phyloP scores from a whole-genome alignment of 192 early-diverging fungal genomes.

The Lobosporangium transversale region DNA sequence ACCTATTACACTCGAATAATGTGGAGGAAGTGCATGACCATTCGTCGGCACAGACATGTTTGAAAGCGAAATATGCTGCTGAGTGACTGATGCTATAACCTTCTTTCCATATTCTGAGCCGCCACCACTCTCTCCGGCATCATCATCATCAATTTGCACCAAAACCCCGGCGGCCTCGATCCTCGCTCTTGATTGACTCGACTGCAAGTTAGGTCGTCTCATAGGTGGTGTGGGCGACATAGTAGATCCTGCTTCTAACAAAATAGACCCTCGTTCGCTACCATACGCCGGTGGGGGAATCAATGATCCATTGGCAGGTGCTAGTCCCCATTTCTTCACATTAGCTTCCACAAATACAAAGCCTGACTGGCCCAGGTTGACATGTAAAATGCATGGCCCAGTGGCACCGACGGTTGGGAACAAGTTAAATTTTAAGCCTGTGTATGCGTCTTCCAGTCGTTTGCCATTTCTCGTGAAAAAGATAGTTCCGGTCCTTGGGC shows the following conservation, averaged over 20 bases:
- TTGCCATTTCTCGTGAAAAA: slow-evolving; percentile 85
- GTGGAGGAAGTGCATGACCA: slow-evolving; percentile 15
- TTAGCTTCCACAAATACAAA: slow-evolving; percentile 90
- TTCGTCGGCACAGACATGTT: slow-evolving; percentile 28
- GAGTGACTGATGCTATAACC: not conserved
- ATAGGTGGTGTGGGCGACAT: slow-evolving; percentile 10
- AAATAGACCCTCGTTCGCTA: slow-evolving; percentile 73
- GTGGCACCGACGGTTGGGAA: slow-evolving; percentile 76
- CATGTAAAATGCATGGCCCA: slow-evolving; percentile 65
- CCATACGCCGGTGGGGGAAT: slow-evolving; percentile 86
- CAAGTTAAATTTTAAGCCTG: slow-evolving; percentile 70
- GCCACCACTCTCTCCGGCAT: not conserved
- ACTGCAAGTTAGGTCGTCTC: slow-evolving; percentile 28
- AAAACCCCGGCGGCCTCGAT: slow-evolving; percentile 35
- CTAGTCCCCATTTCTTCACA: slow-evolving; percentile 85
- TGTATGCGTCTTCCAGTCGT: slow-evolving; percentile 72
- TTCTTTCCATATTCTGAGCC: slow-evolving; percentile 2
- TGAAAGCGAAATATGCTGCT: slow-evolving; percentile 24
- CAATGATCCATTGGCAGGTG: slow-evolving; percentile 72
- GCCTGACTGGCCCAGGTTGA: slow-evolving; percentile 81
- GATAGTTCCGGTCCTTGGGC: slow-evolving; percentile 76
- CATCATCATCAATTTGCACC: slow-evolving; percentile 31
- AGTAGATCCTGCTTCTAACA: slow-evolving; percentile 56
- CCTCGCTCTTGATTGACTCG: slow-evolving; percentile 33
- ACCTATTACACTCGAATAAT: slow-evolving; percentile 18